phyloP scores from a whole-genome alignment of 345 rosid genomes.

The Excoecaria agallocha region DNA sequence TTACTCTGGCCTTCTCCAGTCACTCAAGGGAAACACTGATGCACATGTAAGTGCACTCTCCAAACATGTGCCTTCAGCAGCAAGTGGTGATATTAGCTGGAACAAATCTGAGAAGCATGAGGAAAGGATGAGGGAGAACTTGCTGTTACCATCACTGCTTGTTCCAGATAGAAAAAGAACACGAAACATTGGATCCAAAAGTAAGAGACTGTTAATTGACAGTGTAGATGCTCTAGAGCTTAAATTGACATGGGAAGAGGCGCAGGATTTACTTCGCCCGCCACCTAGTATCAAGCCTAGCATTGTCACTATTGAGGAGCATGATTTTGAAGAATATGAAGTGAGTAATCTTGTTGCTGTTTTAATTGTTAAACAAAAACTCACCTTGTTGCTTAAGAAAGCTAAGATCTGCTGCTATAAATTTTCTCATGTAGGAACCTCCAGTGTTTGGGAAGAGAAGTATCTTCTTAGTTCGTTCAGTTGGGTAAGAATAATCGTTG shows the following conservation, averaged over 20 bases:
- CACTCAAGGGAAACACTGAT: constrained; percentile 76
- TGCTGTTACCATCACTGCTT: constrained; percentile 52
- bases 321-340: constrained; percentile 94
- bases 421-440: constrained; percentile 62
- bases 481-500: constrained; percentile 58
- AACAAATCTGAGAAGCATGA: constrained; percentile 66
- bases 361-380: background rate
- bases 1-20: constrained; percentile 70
- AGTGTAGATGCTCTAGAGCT: constrained; percentile 84
- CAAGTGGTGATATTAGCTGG: constrained; percentile 69
- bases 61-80: constrained; percentile 61
- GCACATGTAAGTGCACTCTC: constrained; percentile 62
- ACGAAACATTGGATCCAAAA: constrained; percentile 78
- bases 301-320: constrained; percentile 70
- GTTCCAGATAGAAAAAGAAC: constrained; percentile 71
- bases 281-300: constrained; percentile 68
- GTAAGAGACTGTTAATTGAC: constrained; percentile 83
- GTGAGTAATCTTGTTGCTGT: constrained; percentile 48
- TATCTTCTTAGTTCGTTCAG: constrained; percentile 61
- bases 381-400: constrained; percentile 3
- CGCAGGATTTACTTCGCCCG: constrained; percentile 85
- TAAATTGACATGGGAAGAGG: constrained; percentile 95
- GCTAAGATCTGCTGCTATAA: background rate
- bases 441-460: constrained; percentile 91
- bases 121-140: constrained; percentile 57